A percentile compares a stretch with the other conserved stretches of the same genome.
Evolutionary conservation across 345 rosid species (phyloP).

Genomic region (Nasturtium officinale): DNA sequence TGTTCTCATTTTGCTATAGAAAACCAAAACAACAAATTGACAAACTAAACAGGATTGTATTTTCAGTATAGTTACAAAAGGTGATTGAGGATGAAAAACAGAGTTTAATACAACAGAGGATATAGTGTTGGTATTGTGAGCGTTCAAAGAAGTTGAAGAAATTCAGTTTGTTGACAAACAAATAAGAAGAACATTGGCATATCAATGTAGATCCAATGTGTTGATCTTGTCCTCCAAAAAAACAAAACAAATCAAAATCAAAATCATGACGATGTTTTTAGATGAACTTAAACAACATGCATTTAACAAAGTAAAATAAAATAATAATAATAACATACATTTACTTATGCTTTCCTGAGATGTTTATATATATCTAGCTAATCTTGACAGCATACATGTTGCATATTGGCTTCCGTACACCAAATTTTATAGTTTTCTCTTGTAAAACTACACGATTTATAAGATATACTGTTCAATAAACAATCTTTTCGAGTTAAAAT

Average conservation of each 20-base stretch:
- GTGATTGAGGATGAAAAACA: background rate
- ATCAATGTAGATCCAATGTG: background rate
- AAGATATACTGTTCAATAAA: background rate
- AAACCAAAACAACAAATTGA: too few species aligned
- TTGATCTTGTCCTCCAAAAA: background rate
- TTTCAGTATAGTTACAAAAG: background rate
- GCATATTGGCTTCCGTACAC: background rate
- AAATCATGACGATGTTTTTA: background rate
- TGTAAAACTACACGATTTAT: background rate
- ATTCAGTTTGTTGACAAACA: background rate
- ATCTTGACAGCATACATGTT: background rate
- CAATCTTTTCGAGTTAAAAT: too few species aligned
- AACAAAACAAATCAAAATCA: too few species aligned
- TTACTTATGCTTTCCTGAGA: background rate
- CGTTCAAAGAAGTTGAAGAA: background rate
- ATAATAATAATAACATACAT: too few species aligned
- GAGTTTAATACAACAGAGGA: background rate
- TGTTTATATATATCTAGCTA: background rate
- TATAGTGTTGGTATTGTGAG: background rate
- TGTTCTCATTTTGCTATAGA: background rate
- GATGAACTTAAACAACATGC: background rate
- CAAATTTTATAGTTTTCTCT: background rate
- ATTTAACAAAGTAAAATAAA: too few species aligned
- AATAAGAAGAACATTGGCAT: background rate
- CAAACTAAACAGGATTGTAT: too few species aligned